Conservation (phyloP, 2,329 filamentous ascomycete species). For the Hypomyces perniciosus region DNA sequence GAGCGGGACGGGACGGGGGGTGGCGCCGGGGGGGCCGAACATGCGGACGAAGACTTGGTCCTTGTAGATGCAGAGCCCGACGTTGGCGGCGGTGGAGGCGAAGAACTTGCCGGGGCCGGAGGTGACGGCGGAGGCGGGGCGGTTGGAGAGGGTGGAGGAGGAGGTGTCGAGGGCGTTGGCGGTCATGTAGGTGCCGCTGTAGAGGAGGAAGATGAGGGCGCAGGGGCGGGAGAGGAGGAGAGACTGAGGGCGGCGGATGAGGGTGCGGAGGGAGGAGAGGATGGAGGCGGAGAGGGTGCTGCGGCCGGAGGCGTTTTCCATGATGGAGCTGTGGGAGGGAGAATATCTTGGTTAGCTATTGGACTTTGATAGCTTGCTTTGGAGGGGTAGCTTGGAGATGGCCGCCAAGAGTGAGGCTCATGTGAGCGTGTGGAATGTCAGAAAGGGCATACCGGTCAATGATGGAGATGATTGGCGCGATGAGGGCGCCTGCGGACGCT, state of each 20-base stretch:
- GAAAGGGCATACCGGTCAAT: conserved; percentile 64
- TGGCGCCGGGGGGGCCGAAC: conserved; percentile 58
- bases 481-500: conserved; percentile 63
- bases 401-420: background rate
- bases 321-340: conserved; percentile 54
- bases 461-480: conserved; percentile 79
- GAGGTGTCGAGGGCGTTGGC: conserved; percentile 83
- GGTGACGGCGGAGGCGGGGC: conserved; percentile 57
- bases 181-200: conserved; percentile 83
- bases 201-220: conserved; percentile 65
- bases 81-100: conserved; percentile 74
- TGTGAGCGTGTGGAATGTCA: background rate
- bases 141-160: conserved; percentile 55
- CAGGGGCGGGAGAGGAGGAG: conserved; percentile 62
- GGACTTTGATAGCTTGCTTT: background rate
- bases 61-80: conserved; percentile 82
- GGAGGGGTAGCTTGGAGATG: too few relatives aligned
- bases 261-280: conserved; percentile 47
- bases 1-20: conserved; percentile 55
- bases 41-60: conserved; percentile 79
- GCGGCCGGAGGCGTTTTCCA: conserved; percentile 73
- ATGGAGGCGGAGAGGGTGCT: conserved; percentile 55
- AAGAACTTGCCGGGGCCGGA: conserved; percentile 75
- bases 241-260: conserved; percentile 54
- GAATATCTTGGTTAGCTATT: conserved; percentile 13